Evolutionary conservation across 345 rosid genomes (phyloP).

Genomic region (Camelina sativa): DNA sequence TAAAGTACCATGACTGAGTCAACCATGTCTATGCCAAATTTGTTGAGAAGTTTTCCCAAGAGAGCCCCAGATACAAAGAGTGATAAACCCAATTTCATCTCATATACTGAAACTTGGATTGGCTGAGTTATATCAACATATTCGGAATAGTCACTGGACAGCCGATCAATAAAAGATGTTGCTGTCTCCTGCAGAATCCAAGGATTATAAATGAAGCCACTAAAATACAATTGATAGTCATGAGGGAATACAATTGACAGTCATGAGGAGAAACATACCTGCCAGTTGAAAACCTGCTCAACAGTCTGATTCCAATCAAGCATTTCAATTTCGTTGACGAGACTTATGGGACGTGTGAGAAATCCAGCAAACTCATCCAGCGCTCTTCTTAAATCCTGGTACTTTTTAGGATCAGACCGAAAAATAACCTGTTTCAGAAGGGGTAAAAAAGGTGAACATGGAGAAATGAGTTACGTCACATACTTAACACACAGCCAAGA

Average conservation of each 20-base stretch:
- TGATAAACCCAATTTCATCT: constrained; percentile 86
- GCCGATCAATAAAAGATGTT: constrained; percentile 58
- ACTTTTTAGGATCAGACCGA: constrained; percentile 69
- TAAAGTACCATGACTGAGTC: constrained; percentile 63
- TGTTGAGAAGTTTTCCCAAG: constrained; percentile 49
- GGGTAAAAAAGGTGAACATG: constrained; percentile 25
- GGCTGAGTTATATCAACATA: constrained; percentile 81
- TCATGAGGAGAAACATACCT: constrained; percentile 53
- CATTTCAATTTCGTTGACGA: constrained; percentile 47
- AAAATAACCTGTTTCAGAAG: constrained; percentile 68
- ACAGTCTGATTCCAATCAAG: constrained; percentile 58
- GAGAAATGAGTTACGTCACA: constrained; percentile 5
- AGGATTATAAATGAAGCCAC: constrained; percentile 21
- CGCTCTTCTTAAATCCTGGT: constrained; percentile 64
- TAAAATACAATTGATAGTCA: background rate
- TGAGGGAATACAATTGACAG: background rate
- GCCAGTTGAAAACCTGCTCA: constrained; percentile 76
- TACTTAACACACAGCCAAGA: constrained; percentile 6
- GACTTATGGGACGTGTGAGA: constrained; percentile 50
- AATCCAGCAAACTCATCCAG: constrained; percentile 63
- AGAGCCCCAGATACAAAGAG: constrained; percentile 59
- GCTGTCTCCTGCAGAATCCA: constrained; percentile 73
- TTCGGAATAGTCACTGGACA: constrained; percentile 67
- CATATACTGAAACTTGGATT: constrained; percentile 88
- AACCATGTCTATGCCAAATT: constrained; percentile 53